These are phyloP conservation scores for Cynanchum wilfordii DNA, from an alignment of 257 asterid species.

Conservation along the genomic window DNA sequence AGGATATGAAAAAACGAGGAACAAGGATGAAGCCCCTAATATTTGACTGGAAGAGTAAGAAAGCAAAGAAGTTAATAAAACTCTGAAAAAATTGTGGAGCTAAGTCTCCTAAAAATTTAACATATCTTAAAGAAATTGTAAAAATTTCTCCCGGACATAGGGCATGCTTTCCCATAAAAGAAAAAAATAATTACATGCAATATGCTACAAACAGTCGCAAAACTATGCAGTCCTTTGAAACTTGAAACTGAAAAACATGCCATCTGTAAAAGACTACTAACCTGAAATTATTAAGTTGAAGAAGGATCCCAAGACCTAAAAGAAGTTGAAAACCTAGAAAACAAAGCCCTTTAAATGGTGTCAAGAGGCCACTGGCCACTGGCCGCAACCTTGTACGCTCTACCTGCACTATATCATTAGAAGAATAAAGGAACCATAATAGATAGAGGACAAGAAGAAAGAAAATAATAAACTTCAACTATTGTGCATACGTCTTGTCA, in stretches of 20 bases:
- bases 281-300: conserved; percentile 84
- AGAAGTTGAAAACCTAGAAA: conserved; percentile 87
- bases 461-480: background rate
- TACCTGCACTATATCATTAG: conserved; percentile 56
- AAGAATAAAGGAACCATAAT: conserved; percentile 2
- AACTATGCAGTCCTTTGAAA: background rate
- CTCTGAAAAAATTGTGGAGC: too few species aligned
- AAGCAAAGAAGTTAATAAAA: background rate
- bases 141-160: background rate
- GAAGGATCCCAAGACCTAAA: conserved; percentile 81
- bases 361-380: conserved; percentile 72
- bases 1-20: conserved; percentile 86
- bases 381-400: conserved; percentile 89
- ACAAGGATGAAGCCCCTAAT: conserved; percentile 86
- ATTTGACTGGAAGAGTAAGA: conserved; percentile 51
- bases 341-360: conserved; percentile 76
- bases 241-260: background rate
- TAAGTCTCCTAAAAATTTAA: background rate
- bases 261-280: conserved; percentile 18
- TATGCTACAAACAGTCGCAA: background rate
- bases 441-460: background rate
- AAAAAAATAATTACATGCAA: background rate
- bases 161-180: background rate
- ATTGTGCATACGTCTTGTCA: background rate
- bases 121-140: background rate